Evolutionary conservation across 2,329 filamentous ascomycete genomes (phyloP).

Genomic region (Arachnomyces sp.): DNA sequence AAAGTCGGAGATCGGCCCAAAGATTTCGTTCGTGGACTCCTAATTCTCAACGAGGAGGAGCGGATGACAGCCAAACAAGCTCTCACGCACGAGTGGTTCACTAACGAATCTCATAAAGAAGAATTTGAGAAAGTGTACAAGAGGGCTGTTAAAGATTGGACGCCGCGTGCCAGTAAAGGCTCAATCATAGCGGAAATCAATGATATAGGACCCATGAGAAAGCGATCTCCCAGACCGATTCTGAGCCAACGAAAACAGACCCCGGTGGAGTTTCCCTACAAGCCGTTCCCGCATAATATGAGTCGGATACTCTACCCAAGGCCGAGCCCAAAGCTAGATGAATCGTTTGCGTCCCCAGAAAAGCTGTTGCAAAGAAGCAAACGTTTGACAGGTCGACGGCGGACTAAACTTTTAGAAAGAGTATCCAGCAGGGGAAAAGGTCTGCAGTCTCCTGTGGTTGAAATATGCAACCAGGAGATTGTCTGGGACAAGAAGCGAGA

Average conservation of each 20-base stretch:
- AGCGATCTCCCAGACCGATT: neutral
- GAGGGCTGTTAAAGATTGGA: slow-evolving; percentile 44
- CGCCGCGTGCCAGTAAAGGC: slow-evolving; percentile 28
- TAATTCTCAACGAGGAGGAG: slow-evolving; percentile 42
- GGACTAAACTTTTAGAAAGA: too few species aligned
- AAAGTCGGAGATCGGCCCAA: slow-evolving; percentile 38
- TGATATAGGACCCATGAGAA: slow-evolving; percentile 8
- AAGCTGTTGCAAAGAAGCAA: neutral
- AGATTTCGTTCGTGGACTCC: slow-evolving; percentile 46
- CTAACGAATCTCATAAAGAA: slow-evolving; percentile 39
- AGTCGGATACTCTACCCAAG: slow-evolving; percentile 11
- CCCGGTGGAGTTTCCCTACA: slow-evolving; percentile 17
- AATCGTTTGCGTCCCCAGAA: slow-evolving; percentile 8
- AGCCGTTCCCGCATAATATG: slow-evolving; percentile 19
- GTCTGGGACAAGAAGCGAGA: slow-evolving; percentile 7
- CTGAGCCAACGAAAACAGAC: slow-evolving; percentile 1
- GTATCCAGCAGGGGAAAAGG: too few species aligned
- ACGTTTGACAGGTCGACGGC: neutral
- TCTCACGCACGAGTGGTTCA: slow-evolving; percentile 50
- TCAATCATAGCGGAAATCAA: slow-evolving; percentile 1
- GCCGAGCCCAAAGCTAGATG: slow-evolving; percentile 4
- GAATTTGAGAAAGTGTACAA: slow-evolving; percentile 46
- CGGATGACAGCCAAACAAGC: slow-evolving; percentile 50
- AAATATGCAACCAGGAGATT: neutral
- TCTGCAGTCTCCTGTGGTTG: neutral